A percentile compares a stretch with the other conserved stretches of the same genome.
Evolutionary conservation across 1,284 basidiomycete species (phyloP).

Genomic region (Trametes hirsuta): DNA sequence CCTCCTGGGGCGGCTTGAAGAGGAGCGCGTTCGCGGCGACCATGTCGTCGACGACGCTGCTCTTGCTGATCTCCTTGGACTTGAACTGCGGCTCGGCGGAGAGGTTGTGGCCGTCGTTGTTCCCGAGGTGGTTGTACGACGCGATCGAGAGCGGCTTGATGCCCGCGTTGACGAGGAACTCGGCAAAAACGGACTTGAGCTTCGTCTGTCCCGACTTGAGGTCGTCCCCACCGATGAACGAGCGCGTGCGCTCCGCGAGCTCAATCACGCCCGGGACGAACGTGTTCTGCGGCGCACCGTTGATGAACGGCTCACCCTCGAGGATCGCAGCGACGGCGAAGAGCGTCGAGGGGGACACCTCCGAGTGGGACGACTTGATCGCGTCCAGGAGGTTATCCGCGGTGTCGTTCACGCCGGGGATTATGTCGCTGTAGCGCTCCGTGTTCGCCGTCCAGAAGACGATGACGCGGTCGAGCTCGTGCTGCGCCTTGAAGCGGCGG

Average conservation of each 20-base stretch:
- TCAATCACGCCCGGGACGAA: conserved; percentile 96
- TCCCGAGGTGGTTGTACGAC: conserved; percentile 98
- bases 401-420: conserved; percentile 95
- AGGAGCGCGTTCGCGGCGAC: conserved; percentile 89
- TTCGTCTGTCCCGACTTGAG: conserved; percentile 96
- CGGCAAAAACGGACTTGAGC: conserved; percentile 94
- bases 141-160: conserved; percentile 98
- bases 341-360: conserved; percentile 94
- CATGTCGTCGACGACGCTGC: conserved; percentile 97
- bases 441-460: conserved; percentile 99
- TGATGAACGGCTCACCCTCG: conserved; percentile 95
- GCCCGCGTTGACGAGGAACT: conserved; percentile 98
- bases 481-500: conserved; percentile 86
- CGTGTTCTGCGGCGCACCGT: conserved; percentile 99
- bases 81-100: conserved; percentile 94
- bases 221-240: conserved; percentile 98
- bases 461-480: conserved; percentile 86
- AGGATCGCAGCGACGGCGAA: conserved; percentile 97
- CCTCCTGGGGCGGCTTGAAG: conserved; percentile 78
- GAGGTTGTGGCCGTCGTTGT: conserved; percentile 96
- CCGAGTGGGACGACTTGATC: conserved; percentile 85
- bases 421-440: conserved; percentile 95
- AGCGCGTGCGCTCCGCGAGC: conserved; percentile 87
- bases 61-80: conserved; percentile 98
- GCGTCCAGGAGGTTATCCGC: conserved; percentile 86